Conservation (phyloP, 768 basidiomycete genomes). For the Tricholoma hemisulphureum region DNA sequence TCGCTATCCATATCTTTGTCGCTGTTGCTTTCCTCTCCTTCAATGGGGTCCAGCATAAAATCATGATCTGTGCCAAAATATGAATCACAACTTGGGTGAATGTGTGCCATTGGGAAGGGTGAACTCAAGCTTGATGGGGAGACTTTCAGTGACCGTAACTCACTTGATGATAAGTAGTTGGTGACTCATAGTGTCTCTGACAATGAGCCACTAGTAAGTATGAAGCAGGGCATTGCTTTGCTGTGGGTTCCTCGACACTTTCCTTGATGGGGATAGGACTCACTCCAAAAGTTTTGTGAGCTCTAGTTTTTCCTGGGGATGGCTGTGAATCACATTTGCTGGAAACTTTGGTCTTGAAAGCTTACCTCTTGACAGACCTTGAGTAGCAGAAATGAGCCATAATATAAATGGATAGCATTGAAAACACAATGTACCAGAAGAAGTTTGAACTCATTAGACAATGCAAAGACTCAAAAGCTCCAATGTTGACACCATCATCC, state of each 20-base stretch:
- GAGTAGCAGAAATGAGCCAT: slow-evolving; percentile 4
- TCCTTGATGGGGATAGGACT: slow-evolving; percentile 99
- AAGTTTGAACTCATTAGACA: slow-evolving; percentile 93
- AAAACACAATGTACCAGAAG: slow-evolving; percentile 56
- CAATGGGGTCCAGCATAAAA: slow-evolving; percentile 75
- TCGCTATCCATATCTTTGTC: slow-evolving; percentile 75
- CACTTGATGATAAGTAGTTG: slow-evolving; percentile 85
- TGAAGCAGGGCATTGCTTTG: slow-evolving; percentile 95
- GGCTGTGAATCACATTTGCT: slow-evolving; percentile 4
- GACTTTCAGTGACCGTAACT: slow-evolving; percentile 83
- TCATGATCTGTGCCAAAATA: slow-evolving; percentile 93
- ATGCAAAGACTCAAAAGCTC: slow-evolving; percentile 96
- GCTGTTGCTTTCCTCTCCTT: slow-evolving; percentile 85
- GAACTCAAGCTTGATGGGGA: slow-evolving; percentile 90
- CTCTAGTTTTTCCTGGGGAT: slow-evolving; percentile 73
- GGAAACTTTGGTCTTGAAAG: slow-evolving; percentile 16
- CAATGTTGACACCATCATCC: slow-evolving; percentile 80
- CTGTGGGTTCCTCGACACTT: slow-evolving; percentile 90
- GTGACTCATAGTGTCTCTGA: slow-evolving; percentile 78
- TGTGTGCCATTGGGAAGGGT: slow-evolving; percentile 84
- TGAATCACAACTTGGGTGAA: slow-evolving; percentile 81
- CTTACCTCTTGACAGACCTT: slow-evolving; percentile 68
- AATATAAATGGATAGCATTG: background rate
- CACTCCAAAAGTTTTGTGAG: slow-evolving; percentile 86
- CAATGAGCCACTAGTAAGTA: slow-evolving; percentile 97